Evolutionary conservation across 2,329 filamentous ascomycete species (phyloP), one percentile per base, ranked within the genome.

Genomic region (Venturiaceae sp.): DNA sequence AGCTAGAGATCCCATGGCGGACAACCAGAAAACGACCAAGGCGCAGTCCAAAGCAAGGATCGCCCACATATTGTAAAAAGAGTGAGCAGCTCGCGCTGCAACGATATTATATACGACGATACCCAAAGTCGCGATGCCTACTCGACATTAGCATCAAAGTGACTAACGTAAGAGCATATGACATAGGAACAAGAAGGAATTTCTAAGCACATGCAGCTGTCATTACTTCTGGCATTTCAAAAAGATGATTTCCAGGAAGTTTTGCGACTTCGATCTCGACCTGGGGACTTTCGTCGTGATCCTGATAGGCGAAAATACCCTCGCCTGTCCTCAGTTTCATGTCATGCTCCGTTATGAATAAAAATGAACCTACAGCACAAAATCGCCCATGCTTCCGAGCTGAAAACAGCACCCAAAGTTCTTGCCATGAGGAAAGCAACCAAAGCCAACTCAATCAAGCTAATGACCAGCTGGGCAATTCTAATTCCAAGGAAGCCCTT

Each of bases 11-110:
- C 66, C 63, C 19, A 68, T 62, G 36, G 57, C 53, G 19, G 39
- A 33, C 7, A 80, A 68, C 81, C 80, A 84, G 66, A 83, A 78
- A 58, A 83, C 60, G 57, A 79, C 65, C 32, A 79, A 73, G 59
- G 78, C 73, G 21, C 78, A 73, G 62, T 83, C 80, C 37, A 83
- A 69, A 23, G 70, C 71, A 3, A 83, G 67, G 7, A 79, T 71
- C 28, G 77, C 77, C 75, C 78, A 82, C 68, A 79, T 79, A 67
- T 83, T 83, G 68, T 78, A 81, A 21, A 72, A 63, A 2, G 66
- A 66, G n/a, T 74, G 71, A 0, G 69, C 65, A 23, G 69, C 71
- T 37, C 69, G 72, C 44, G 74, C 69, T n/a, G 76, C 73, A 16
- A 77, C 67, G 11, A 81, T 65, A 55, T 75, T 69, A 69, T 82